Conservation (phyloP, 768 basidiomycete species). For the Cyathus striatus region DNA sequence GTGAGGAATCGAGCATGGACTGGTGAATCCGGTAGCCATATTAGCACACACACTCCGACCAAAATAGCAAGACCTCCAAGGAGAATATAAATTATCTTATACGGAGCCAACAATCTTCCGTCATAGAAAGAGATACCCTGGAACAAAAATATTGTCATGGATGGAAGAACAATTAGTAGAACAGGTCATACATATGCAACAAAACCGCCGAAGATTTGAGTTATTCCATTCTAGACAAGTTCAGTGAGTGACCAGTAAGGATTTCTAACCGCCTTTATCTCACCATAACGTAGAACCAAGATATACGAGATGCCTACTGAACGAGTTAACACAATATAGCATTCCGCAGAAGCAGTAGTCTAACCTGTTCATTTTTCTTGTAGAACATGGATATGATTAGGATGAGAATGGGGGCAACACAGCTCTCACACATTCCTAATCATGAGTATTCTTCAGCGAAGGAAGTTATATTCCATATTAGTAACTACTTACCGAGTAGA, state of each 20-base stretch:
- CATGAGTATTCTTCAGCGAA: neutral
- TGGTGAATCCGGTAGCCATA: slow-evolving; percentile 64
- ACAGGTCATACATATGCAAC: slow-evolving; percentile 46
- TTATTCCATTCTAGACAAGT: slow-evolving; percentile 46
- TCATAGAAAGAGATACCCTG: slow-evolving; percentile 54
- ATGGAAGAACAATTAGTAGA: neutral
- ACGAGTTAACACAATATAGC: neutral
- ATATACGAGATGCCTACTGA: slow-evolving; percentile 46
- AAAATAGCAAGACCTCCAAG: slow-evolving; percentile 57
- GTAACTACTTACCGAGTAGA: slow-evolving; percentile 40
- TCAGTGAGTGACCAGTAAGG: neutral
- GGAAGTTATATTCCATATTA: neutral
- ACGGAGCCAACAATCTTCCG: slow-evolving; percentile 44
- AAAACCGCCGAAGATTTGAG: slow-evolving; percentile 57
- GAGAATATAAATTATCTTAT: slow-evolving; percentile 58
- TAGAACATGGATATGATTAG: slow-evolving; percentile 65
- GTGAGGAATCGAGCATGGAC: slow-evolving; percentile 53
- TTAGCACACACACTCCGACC: slow-evolving; percentile 48
- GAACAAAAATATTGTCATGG: neutral
- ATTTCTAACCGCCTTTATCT: neutral
- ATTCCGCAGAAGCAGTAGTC: too few species aligned
- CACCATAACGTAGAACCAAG: slow-evolving; percentile 68
- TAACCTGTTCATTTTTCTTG: slow-evolving; percentile 60
- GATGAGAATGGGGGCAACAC: slow-evolving; percentile 59
- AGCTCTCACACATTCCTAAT: slow-evolving; percentile 62